These are phyloP conservation scores for Macrophomina phaseolina DNA, from an alignment of 2,329 filamentous ascomycete genomes.

Conservation along the genomic window DNA sequence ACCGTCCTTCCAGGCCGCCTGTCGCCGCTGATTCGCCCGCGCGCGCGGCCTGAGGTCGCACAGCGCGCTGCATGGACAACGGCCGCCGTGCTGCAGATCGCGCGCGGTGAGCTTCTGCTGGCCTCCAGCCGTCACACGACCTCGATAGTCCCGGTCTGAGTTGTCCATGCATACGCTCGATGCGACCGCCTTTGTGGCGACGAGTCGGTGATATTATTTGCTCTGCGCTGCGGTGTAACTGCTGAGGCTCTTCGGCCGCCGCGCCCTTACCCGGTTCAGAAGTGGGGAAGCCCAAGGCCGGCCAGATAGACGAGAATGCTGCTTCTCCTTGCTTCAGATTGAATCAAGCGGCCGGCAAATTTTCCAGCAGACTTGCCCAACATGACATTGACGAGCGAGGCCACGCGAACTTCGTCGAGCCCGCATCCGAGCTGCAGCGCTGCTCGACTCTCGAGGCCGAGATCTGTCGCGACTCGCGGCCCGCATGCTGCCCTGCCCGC, in stretches of 20 bases:
- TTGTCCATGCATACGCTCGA: conserved; percentile 26
- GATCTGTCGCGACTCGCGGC: conserved; percentile 20
- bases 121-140: conserved; percentile 24
- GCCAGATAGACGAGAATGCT: conserved; percentile 26
- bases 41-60: conserved; percentile 22
- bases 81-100: conserved; percentile 26
- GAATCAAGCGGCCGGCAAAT: conserved; percentile 5
- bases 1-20: conserved; percentile 13
- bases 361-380: background rate
- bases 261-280: conserved; percentile 25
- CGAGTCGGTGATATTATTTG: conserved; percentile 18
- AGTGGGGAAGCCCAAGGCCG: conserved; percentile 23
- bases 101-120: conserved; percentile 26
- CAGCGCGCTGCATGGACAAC: conserved; percentile 26
- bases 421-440: conserved; percentile 15
- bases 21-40: conserved; percentile 11
- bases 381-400: too few species aligned
- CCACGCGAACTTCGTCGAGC: background rate
- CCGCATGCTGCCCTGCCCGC: conserved; percentile 18
- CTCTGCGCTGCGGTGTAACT: conserved; percentile 26
- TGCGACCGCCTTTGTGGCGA: conserved; percentile 26
- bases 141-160: conserved; percentile 24
- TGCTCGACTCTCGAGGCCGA: background rate
- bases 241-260: conserved; percentile 27
- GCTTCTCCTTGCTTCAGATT: conserved; percentile 26